Evolutionary conservation across 805 yeast genomes (phyloP).

Genomic region (Blastobotrys chiropterorum): DNA sequence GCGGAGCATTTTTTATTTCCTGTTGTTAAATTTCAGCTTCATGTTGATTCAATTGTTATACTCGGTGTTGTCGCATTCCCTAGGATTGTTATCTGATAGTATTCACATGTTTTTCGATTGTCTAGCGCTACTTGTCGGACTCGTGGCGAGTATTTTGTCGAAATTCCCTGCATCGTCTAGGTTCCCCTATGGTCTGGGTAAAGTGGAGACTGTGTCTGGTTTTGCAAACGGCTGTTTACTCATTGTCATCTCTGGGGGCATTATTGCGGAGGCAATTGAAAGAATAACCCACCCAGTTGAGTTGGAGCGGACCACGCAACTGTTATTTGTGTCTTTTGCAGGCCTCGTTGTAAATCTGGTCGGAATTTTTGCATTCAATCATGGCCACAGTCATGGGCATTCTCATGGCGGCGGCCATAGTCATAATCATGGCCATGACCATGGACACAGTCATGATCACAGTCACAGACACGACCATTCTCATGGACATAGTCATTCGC

Average conservation of each 20-base stretch:
- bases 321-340: conserved; percentile 73
- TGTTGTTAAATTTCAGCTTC: conserved; percentile 79
- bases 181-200: conserved; percentile 79
- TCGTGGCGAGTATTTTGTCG: conserved; percentile 71
- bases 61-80: conserved; percentile 85
- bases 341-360: conserved; percentile 86
- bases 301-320: conserved; percentile 73
- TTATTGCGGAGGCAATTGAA: conserved; percentile 78
- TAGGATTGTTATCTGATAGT: conserved; percentile 88
- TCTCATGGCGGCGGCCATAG: conserved; percentile 39
- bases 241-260: conserved; percentile 83
- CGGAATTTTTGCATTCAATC: conserved; percentile 92
- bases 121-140: conserved; percentile 79
- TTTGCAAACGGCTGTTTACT: conserved; percentile 89
- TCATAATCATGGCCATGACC: conserved; percentile 38
- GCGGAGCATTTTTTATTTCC: conserved; percentile 79
- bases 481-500: conserved; percentile 16
- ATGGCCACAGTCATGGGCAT: conserved; percentile 53
- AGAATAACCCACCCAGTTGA: conserved; percentile 72
- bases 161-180: conserved; percentile 56
- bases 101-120: conserved; percentile 97
- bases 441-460: conserved; percentile 29
- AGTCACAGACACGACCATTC: conserved; percentile 19
- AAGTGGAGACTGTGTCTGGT: conserved; percentile 89
- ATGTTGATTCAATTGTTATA: conserved; percentile 92